Conservation (phyloP, 352 stramenopile genomes). For the Phytophthora rubi region DNA sequence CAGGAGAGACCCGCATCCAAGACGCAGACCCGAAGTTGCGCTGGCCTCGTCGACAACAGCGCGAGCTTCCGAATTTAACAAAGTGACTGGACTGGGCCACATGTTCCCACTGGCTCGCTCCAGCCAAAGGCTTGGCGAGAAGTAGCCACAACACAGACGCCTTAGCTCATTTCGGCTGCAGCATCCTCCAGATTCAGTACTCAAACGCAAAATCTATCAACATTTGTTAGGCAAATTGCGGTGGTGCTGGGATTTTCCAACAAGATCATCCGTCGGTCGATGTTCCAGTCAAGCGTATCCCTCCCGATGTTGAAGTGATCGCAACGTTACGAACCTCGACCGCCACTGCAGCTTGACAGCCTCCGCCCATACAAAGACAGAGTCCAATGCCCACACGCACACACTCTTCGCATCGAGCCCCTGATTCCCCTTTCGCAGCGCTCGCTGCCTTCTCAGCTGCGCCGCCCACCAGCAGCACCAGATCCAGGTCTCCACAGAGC, state of each 20-base stretch:
- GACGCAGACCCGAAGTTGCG: conserved; percentile 7
- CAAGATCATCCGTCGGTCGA: not conserved
- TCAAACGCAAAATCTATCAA: not conserved
- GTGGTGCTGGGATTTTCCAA: not conserved
- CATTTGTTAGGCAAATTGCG: not conserved
- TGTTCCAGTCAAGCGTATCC: not conserved
- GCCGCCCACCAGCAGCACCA: not conserved
- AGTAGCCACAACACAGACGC: conserved; percentile 23
- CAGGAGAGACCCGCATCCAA: conserved; percentile 11
- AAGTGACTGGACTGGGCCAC: conserved; percentile 1
- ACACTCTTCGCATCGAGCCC: no score
- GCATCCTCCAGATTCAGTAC: conserved; percentile 4
- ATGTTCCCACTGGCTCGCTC: conserved; percentile 23
- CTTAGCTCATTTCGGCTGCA: not conserved
- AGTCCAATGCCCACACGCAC: not conserved
- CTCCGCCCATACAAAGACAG: not conserved
- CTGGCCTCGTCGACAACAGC: conserved; percentile 19
- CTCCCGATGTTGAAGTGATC: conserved; percentile 28
- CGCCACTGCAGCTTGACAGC: not conserved
- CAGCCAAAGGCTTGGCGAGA: conserved; percentile 5
- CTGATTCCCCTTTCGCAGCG: not conserved
- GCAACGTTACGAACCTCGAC: not conserved
- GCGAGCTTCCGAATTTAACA: not conserved
- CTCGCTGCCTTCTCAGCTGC: not conserved
- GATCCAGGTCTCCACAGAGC: not conserved